Evolutionary conservation across 2,329 filamentous ascomycete species (phyloP), one percentile per base, ranked within the genome.

Genomic region (Arthrobotrys conoides): DNA sequence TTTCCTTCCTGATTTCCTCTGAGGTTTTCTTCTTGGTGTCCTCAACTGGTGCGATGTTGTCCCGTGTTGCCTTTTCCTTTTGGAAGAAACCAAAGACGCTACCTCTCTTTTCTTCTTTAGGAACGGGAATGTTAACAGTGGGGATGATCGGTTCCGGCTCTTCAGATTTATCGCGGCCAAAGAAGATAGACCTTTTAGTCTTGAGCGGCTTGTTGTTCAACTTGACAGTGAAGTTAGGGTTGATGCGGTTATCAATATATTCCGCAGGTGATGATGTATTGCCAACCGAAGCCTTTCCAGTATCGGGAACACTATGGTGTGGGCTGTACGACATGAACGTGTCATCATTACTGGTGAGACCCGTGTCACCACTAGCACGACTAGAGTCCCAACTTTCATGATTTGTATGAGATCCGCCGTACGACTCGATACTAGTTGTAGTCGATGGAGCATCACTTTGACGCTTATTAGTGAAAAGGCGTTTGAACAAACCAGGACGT

Each of bases 311-410:
- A 14, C 0, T 27, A 3, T 20, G 27, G 12, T 24, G 46, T n/a
- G 53, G 14, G 2, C 38, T 33, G n/a, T 33, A 36, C 1, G 75
- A 18, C 61, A 18, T 38, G 38, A 46, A 78, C 2, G 33, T 14
- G 24, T 72, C 75, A 24, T 72, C 63, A 46, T 61, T 57, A 49
- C 75, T 78, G 8, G 68, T 78, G 30, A 68, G 46, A 16, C 75
- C 68, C 8, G 75, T 78, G n/a, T 72, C 75, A 24, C 75, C 75
- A 61, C 75, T 78, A 22, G 59, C 75, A 53, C 64, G 59, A 38
- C 59, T 53, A 3, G 68, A 72, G 36, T 57, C 68, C 75, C 75
- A 78, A 48, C 68, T 72, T 33, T 78, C 75, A 24, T 63, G 75
- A 61, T 61, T 44, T 6, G 16, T 61, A 14, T 49, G 33, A 61